Conservation (phyloP, 2,329 filamentous ascomycete species). For the Colletotrichum zoysiae region DNA sequence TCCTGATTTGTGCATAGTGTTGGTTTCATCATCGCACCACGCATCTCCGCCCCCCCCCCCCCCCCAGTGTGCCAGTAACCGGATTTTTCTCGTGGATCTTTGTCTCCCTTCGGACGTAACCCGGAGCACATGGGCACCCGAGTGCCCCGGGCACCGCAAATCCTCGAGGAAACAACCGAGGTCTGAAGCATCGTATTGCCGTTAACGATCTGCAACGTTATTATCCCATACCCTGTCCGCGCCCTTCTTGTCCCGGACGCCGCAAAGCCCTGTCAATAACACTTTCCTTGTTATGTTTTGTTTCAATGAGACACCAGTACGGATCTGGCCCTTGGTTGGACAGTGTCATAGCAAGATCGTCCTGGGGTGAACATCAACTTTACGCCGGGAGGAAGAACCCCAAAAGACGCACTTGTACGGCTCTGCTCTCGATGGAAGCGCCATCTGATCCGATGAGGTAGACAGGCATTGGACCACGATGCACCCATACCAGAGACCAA, state of each 20-base stretch:
- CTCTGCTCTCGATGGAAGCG: neutral
- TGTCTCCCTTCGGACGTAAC: neutral
- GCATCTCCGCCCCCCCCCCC: neutral
- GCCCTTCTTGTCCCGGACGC: neutral
- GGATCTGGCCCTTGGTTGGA: too few species aligned
- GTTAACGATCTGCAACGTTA: slow-evolving; percentile 13
- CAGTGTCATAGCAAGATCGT: neutral
- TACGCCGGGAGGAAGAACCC: neutral
- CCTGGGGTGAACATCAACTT: too few species aligned
- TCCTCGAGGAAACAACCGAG: neutral
- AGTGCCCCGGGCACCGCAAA: slow-evolving; percentile 11
- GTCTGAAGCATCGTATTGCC: slow-evolving; percentile 20
- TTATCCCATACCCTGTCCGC: neutral
- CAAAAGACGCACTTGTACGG: neutral
- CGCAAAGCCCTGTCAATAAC: neutral
- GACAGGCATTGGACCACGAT: neutral
- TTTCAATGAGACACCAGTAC: neutral
- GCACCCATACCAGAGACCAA: neutral
- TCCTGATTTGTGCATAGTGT: neutral
- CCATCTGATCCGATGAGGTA: neutral
- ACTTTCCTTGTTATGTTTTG: neutral
- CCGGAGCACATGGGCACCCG: slow-evolving; percentile 23
- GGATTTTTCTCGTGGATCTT: neutral
- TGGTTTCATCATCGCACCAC: slow-evolving; percentile 1
- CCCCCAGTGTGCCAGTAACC: slow-evolving; percentile 13